Conservation (phyloP, 768 basidiomycete species). For the Termitomyces sp. region DNA sequence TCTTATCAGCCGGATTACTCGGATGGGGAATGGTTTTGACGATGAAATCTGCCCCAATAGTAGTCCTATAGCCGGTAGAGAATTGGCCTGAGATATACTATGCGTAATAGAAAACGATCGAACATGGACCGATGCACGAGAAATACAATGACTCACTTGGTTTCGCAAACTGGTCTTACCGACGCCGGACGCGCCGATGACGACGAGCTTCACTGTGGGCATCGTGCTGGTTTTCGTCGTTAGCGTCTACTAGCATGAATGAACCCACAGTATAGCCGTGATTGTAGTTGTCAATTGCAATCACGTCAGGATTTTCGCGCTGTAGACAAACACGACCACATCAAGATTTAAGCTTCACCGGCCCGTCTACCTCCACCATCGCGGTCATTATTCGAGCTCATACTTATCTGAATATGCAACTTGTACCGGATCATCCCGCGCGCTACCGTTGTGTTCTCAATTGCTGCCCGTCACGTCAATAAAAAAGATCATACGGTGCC, state of each 20-base stretch:
- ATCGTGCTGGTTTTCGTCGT: slow-evolving; percentile 25
- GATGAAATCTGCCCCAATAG: slow-evolving; percentile 89
- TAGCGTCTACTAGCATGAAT: slow-evolving; percentile 1
- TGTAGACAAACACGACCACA: not conserved
- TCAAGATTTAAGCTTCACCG: no score
- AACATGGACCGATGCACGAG: not conserved
- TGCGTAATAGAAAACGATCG: not conserved
- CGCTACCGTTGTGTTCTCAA: no score
- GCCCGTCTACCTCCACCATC: no score
- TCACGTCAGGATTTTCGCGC: not conserved
- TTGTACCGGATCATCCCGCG: no score
- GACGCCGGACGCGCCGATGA: slow-evolving; percentile 80
- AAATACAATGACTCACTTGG: slow-evolving; percentile 44
- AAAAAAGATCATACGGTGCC: no score
- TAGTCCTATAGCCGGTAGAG: slow-evolving; percentile 72
- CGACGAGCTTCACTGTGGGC: slow-evolving; percentile 75
- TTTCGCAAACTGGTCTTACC: slow-evolving; percentile 79
- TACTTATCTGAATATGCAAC: no score
- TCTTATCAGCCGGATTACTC: slow-evolving; percentile 41
- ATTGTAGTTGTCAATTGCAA: not conserved
- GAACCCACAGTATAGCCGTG: not conserved
- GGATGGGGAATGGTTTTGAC: slow-evolving; percentile 67
- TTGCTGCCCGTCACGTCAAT: no score
- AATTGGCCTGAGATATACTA: slow-evolving; percentile 77
- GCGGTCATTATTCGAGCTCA: no score